A percentile compares a stretch with the other conserved stretches of the same genome.
phyloP scores from a whole-genome alignment of 805 yeast genomes.

The Clavispora carvajalis region DNA sequence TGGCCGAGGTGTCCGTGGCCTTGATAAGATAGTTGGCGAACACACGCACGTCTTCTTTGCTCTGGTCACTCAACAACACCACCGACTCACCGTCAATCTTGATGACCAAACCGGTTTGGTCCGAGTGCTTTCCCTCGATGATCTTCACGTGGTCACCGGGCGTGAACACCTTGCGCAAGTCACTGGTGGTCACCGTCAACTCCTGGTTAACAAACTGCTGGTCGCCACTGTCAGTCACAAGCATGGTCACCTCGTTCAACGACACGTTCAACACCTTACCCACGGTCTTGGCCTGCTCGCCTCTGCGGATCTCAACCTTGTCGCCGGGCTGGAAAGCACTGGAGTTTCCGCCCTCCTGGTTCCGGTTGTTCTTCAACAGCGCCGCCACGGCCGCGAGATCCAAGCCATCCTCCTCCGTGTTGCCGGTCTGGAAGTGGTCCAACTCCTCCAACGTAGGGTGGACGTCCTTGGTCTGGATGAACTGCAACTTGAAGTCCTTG shows the following conservation, averaged over 20 bases:
- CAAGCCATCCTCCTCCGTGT: constrained; percentile 73
- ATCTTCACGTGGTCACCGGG: constrained; percentile 96
- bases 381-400: constrained; percentile 85
- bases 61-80: constrained; percentile 83
- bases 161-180: constrained; percentile 77
- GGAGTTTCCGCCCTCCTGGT: constrained; percentile 22
- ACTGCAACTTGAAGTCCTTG: constrained; percentile 82
- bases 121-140: constrained; percentile 82
- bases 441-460: constrained; percentile 86
- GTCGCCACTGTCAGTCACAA: constrained; percentile 53
- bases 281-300: constrained; percentile 87
- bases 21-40: constrained; percentile 87
- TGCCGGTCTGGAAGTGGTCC: constrained; percentile 70
- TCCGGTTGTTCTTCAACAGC: constrained; percentile 56
- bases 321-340: constrained; percentile 84
- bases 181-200: constrained; percentile 76
- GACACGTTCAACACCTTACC: constrained; percentile 74
- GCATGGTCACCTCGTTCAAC: constrained; percentile 47
- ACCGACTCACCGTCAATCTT: constrained; percentile 79
- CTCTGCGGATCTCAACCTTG: constrained; percentile 82
- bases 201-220: constrained; percentile 48
- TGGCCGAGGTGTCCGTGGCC: constrained; percentile 76
- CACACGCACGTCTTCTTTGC: constrained; percentile 83
- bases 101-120: constrained; percentile 93
- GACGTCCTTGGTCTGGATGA: constrained; percentile 73